A percentile compares a stretch with the other conserved stretches of the same genome.
Evolutionary conservation across 176 grass and related monocot species (phyloP).

Genomic region (Avena insularis): DNA sequence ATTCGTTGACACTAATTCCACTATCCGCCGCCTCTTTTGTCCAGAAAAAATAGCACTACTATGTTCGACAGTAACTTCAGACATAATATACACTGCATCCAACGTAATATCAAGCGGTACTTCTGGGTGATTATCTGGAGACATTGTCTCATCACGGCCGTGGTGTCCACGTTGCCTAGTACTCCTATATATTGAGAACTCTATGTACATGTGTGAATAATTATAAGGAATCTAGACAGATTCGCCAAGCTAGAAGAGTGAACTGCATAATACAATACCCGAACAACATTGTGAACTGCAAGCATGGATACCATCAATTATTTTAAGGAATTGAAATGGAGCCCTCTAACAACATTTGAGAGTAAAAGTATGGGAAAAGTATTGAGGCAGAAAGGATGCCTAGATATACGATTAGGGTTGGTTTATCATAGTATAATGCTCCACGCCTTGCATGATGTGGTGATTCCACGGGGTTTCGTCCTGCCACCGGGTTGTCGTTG

Average conservation of each 20-base stretch:
- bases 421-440: conserved; percentile 10
- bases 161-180: no score
- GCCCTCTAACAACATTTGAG: background rate
- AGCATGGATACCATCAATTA: background rate
- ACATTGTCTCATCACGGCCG: no score
- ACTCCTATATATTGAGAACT: background rate
- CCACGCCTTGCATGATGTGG: conserved; percentile 2
- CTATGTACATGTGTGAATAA: background rate
- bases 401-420: background rate
- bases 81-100: no score
- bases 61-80: no score
- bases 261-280: background rate
- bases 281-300: background rate
- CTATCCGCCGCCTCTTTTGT: no score
- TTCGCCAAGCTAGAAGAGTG: background rate
- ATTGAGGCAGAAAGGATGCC: background rate
- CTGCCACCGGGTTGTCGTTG: background rate
- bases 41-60: no score
- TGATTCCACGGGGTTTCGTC: background rate
- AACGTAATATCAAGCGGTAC: no score
- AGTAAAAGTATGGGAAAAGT: background rate
- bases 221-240: background rate
- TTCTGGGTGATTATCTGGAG: no score
- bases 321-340: background rate
- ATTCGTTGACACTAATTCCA: no score